Evolutionary conservation across 192 early-diverging fungal species (phyloP), one percentile per base, ranked within the genome.

Genomic region (Dissophora ornata): DNA sequence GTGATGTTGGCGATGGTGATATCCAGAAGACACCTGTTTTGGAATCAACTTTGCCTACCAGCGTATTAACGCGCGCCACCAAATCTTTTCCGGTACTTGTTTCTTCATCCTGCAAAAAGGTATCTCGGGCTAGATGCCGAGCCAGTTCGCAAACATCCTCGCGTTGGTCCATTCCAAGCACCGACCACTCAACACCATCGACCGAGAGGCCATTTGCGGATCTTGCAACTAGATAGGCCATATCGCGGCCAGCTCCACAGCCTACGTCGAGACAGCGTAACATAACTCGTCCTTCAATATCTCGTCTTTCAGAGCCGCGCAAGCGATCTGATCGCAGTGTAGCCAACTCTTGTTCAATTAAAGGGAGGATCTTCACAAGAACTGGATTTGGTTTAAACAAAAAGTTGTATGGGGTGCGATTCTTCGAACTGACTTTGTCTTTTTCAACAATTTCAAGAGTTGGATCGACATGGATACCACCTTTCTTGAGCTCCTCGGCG

Each of bases 181-280:
- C 83, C 36, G 49, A 41, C 80, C 83, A 80, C 6, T 55, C 28
- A 3, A 30, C 53, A 0, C 13, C 42, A 18, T 29, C 21, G 40
- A 40, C 22, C 0, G 13, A 19, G 30, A 54, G 16, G 32, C 32
- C 21, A 44, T 51, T 64, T 16, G 55, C 25, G 4, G 64, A 57
- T 13, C 68, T 58, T 1, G 69, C 26, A 21, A 84, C 57, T 11
- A 84, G 36, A 71, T 81, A 84, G 0, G 55, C 47, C 47, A 80
- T 30, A 51, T 81, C 80, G 0, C 80, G 59, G 3, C 83, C 83
- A 7, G 71, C 58, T n/a, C 83, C 83, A 56, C 80, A 84, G 1
- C 80, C 83, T 21, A 84, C 36, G 57, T 84, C 83, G 10, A 81
- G 50, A 19, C 71, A 75, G 12, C 58, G 42, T 34, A 67, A 57